Percentiles rank a stretch among this genome's conserved stretches.
phyloP scores from a whole-genome alignment of 2,329 filamentous ascomycete genomes.

The Ustilaginoidea virens region DNA sequence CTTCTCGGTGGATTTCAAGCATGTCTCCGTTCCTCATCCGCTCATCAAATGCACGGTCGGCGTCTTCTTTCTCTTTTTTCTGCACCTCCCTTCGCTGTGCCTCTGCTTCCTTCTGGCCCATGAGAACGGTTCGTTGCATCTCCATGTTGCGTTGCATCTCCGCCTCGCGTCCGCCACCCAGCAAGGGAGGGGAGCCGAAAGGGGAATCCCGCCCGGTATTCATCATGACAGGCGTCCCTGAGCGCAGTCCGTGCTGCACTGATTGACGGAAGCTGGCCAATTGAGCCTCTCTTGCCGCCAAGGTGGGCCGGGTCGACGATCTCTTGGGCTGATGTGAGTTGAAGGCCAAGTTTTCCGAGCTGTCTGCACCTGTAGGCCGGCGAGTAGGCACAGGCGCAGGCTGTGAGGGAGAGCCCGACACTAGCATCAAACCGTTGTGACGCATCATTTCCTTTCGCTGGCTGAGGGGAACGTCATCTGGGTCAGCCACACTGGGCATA shows the following conservation, averaged over 20 bases:
- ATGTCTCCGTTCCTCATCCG: conserved; percentile 64
- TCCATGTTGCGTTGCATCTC: conserved; percentile 35
- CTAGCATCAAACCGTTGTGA: conserved; percentile 27
- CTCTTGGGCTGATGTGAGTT: conserved; percentile 41
- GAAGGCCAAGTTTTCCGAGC: conserved; percentile 23
- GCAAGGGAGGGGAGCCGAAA: conserved; percentile 18
- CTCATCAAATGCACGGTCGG: conserved; percentile 52
- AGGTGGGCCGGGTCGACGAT: conserved; percentile 24
- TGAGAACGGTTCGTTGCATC: conserved; percentile 36
- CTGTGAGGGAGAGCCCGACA: conserved; percentile 10
- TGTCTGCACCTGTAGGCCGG: conserved; percentile 9
- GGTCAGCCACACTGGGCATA: conserved; percentile 23
- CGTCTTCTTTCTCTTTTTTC: conserved; percentile 38
- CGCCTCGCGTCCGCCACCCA: conserved; percentile 19
- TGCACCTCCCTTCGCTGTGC: conserved; percentile 43
- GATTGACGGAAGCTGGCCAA: conserved; percentile 54
- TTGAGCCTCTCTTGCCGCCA: conserved; percentile 36
- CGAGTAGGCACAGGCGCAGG: conserved; percentile 8
- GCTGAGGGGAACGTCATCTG: conserved; percentile 58
- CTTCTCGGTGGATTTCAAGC: conserved; percentile 62
- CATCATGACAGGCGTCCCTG: conserved; percentile 19
- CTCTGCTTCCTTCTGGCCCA: conserved; percentile 48
- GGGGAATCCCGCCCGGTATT: conserved; percentile 22
- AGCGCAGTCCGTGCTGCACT: conserved; percentile 44
- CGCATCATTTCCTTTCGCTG: conserved; percentile 49